Conservation (phyloP, 345 rosid species). For the Citrus hindsii region DNA sequence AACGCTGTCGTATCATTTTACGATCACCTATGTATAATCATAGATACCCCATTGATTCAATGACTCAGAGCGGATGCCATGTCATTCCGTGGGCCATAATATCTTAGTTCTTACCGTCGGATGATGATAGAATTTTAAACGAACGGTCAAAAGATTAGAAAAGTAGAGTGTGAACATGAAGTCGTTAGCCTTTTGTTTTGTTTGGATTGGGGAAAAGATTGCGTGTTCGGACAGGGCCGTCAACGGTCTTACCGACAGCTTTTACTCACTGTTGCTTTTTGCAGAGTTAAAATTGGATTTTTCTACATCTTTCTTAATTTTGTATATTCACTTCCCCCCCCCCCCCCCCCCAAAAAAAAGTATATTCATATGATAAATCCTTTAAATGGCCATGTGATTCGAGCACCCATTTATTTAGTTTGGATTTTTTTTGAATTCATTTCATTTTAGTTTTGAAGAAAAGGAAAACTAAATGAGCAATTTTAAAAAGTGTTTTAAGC, state of each 20-base stretch:
- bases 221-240: constrained; percentile 18
- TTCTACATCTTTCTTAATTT: too few species aligned
- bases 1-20: neutral
- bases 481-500: too few species aligned
- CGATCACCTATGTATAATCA: neutral
- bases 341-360: too few species aligned
- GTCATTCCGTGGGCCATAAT: neutral
- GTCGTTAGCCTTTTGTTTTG: neutral
- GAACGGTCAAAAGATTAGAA: neutral
- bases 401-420: neutral
- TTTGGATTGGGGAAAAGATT: neutral
- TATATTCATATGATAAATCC: too few species aligned
- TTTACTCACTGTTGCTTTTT: constrained; percentile 14
- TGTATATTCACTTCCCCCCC: too few species aligned
- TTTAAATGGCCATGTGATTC: neutral
- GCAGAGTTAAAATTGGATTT: constrained; percentile 7
- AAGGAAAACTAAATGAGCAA: too few species aligned
- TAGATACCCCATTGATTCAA: neutral
- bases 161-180: neutral
- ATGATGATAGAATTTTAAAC: neutral
- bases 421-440: too few species aligned
- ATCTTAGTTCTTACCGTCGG: neutral
- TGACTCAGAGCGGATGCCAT: neutral
- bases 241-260: constrained; percentile 27
- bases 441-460: too few species aligned